phyloP scores from a whole-genome alignment of 352 stramenopile genomes.

The Phytopythium delawarense region DNA sequence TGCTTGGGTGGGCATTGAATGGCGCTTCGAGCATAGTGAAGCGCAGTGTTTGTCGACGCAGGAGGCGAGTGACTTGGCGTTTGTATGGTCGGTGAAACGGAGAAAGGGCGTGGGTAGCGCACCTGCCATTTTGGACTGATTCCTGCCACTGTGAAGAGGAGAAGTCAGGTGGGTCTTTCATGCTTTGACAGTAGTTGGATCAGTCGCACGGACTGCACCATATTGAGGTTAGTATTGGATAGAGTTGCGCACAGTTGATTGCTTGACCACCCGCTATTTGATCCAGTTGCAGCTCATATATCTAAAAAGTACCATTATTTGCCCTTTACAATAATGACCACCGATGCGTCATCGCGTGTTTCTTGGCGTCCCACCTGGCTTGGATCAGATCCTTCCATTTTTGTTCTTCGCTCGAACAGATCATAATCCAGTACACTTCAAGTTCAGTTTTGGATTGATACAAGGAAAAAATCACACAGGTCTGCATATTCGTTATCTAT shows the following conservation, averaged over 20 bases:
- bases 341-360: background rate
- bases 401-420: background rate
- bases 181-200: background rate
- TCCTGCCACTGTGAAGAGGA: background rate
- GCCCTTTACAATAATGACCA: background rate
- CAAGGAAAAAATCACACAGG: too few species aligned
- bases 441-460: background rate
- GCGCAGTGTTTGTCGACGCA: background rate
- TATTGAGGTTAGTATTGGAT: too few species aligned
- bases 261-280: too few species aligned
- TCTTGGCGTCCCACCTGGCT: background rate
- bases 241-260: too few species aligned
- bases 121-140: slow-evolving; percentile 2
- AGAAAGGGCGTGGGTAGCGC: background rate
- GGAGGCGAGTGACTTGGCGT: background rate
- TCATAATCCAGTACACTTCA: background rate
- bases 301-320: background rate
- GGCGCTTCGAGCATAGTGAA: background rate
- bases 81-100: background rate
- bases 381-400: background rate
- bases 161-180: background rate
- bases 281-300: too few species aligned
- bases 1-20: too few species aligned
- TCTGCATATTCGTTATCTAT: background rate
- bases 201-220: background rate